Evolutionary conservation across 148 eudicot genomes (phyloP).

Genomic region (Silene conica): DNA sequence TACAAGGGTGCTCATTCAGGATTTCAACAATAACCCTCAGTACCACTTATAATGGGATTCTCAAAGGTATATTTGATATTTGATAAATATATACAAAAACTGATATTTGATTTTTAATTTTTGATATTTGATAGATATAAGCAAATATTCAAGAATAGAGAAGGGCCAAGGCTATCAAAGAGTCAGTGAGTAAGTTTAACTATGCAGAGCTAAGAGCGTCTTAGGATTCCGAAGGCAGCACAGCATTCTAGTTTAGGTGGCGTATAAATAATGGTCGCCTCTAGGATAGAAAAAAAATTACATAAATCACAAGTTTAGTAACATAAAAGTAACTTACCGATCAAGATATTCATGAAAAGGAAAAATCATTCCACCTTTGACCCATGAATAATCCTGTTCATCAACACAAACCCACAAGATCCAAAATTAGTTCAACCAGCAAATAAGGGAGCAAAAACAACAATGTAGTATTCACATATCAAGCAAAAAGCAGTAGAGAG

Average conservation of each 20-base stretch:
- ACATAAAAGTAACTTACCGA: constrained; percentile 38
- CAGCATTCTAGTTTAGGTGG: neutral
- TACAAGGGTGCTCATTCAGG: neutral
- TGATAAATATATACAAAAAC: too few relatives aligned
- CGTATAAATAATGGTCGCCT: neutral
- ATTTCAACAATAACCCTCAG: neutral
- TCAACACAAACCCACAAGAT: constrained; percentile 12
- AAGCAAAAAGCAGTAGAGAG: neutral
- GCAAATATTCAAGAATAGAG: neutral
- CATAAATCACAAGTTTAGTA: neutral
- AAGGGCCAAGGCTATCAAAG: neutral
- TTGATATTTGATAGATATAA: neutral
- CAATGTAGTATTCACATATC: neutral
- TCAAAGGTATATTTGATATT: neutral
- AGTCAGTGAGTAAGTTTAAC: neutral
- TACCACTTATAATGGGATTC: too few relatives aligned
- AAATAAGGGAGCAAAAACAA: neutral
- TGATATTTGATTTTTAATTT: too few relatives aligned
- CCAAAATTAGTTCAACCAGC: neutral
- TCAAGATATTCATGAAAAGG: constrained; percentile 79
- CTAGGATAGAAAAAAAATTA: neutral
- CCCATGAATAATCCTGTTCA: constrained; percentile 93
- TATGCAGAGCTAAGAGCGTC: neutral
- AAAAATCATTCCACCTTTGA: constrained; percentile 87
- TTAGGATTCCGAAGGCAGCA: neutral